Percentiles rank a stretch among this genome's conserved stretches.
These are phyloP conservation scores for Solanum neorickii DNA, from an alignment of 257 asterid genomes.

Conservation along the genomic window DNA sequence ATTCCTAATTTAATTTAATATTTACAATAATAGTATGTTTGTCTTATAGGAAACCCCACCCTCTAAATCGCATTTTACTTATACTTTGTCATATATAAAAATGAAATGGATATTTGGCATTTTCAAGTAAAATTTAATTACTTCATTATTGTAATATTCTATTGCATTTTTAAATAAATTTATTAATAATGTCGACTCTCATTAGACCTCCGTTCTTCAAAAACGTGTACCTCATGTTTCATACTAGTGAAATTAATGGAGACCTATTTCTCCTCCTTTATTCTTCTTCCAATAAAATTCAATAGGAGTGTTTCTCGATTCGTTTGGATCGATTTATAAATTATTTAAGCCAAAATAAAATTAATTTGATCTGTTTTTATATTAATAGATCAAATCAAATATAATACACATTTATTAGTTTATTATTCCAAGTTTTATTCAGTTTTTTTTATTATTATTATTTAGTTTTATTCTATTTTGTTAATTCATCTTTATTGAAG, in stretches of 20 bases:
- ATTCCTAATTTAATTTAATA: not conserved
- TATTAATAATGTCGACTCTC: not conserved
- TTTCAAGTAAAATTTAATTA: no score
- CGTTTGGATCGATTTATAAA: not conserved
- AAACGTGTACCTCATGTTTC: not conserved
- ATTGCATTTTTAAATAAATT: not conserved
- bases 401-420: not conserved
- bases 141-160: not conserved
- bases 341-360: not conserved
- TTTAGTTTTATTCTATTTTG: not conserved
- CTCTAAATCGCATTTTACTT: not conserved
- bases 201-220: not conserved
- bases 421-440: no score
- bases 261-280: not conserved
- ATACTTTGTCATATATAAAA: not conserved
- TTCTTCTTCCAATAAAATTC: not conserved
- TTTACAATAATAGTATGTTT: not conserved
- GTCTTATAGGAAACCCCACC: not conserved
- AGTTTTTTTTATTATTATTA: no score
- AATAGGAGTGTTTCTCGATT: not conserved
- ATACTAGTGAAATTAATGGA: not conserved
- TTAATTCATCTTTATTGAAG: not conserved
- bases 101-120: not conserved
- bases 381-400: no score
- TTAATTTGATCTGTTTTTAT: not conserved